Conservation (phyloP, 352 stramenopile genomes). For the Lagenidium sp. region DNA sequence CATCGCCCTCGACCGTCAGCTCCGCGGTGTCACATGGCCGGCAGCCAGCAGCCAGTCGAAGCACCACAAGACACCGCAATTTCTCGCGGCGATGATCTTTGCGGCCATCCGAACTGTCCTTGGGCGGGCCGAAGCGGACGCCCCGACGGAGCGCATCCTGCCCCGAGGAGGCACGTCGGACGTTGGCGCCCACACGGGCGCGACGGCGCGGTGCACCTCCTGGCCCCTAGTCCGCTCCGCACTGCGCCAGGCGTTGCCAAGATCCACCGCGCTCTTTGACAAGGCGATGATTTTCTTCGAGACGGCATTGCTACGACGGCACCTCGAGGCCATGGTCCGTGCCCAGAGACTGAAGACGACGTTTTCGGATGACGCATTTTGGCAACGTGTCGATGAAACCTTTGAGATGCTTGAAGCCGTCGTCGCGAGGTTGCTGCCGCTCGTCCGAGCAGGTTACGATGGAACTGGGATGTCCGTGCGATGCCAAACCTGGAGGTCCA, state of each 20-base stretch:
- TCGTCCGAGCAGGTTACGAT: too few species aligned
- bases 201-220: conserved; percentile 28
- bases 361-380: too few species aligned
- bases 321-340: too few species aligned
- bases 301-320: conserved; percentile 2
- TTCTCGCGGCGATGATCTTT: conserved; percentile 30
- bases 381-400: too few species aligned
- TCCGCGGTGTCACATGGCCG: too few species aligned
- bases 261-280: conserved; percentile 17
- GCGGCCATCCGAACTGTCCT: not conserved
- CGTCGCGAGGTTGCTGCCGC: too few species aligned
- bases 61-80: conserved; percentile 51
- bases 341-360: too few species aligned
- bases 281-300: conserved; percentile 27
- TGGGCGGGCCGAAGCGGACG: not conserved
- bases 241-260: conserved; percentile 25
- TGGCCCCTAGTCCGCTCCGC: conserved; percentile 36
- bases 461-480: too few species aligned
- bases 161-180: conserved; percentile 32
- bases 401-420: too few species aligned
- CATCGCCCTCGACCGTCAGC: too few species aligned
- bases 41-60: too few species aligned
- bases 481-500: too few species aligned
- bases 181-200: conserved; percentile 40
- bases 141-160: not conserved